phyloP scores from a whole-genome alignment of 768 basidiomycete species.

The Cystofilobasidium macerans region DNA sequence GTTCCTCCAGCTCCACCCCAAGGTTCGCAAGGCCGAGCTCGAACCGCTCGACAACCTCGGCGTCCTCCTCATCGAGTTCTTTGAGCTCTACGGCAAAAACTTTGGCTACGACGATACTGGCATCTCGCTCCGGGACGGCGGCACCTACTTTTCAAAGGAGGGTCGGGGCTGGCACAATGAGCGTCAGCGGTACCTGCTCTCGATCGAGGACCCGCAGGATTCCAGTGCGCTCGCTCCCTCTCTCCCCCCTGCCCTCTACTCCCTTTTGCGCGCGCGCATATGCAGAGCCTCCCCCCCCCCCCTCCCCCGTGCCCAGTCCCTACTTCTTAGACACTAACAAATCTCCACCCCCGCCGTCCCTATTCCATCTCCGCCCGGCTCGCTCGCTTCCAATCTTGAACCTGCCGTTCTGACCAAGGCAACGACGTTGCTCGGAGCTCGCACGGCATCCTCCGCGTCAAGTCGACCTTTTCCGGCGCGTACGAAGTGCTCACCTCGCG shows the following conservation, averaged over 20 bases:
- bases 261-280: not conserved
- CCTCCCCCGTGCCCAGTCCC: not conserved
- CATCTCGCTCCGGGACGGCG: constrained; percentile 75
- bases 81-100: constrained; percentile 81
- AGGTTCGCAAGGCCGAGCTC: constrained; percentile 76
- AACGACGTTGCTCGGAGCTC: constrained; percentile 91
- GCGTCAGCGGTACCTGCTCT: constrained; percentile 47
- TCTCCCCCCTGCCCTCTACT: not conserved
- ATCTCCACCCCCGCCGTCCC: too few species aligned
- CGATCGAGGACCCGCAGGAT: constrained; percentile 90
- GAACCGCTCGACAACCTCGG: constrained; percentile 79
- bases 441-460: constrained; percentile 69
- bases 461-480: constrained; percentile 69
- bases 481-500: constrained; percentile 56
- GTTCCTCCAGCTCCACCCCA: constrained; percentile 96
- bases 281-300: not conserved
- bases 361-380: too few species aligned
- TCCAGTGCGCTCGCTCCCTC: constrained; percentile 48
- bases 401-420: too few species aligned
- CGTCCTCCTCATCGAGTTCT: constrained; percentile 91
- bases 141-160: constrained; percentile 75
- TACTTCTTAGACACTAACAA: too few species aligned
- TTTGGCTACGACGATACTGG: constrained; percentile 82
- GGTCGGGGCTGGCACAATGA: constrained; percentile 64
- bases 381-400: too few species aligned